Conservation (phyloP, 148 eudicot species). For the Pouteria glomerata region DNA sequence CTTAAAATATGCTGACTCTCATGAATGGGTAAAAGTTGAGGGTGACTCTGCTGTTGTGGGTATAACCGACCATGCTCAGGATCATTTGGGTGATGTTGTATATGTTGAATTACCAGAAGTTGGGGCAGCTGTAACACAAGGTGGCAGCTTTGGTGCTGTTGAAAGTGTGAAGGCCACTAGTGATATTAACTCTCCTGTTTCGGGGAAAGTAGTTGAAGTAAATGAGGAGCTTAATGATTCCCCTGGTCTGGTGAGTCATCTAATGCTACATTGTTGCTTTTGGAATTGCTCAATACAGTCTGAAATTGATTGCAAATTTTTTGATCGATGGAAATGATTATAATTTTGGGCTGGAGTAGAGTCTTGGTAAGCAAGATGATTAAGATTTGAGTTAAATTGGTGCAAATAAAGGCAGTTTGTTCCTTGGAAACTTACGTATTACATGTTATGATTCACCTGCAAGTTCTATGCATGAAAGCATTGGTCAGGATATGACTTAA, state of each 20-base stretch:
- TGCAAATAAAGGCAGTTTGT: too few species aligned
- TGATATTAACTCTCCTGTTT: constrained; percentile 86
- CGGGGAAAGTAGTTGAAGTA: constrained; percentile 75
- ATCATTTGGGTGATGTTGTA: constrained; percentile 87
- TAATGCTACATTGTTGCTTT: background rate
- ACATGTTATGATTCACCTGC: background rate
- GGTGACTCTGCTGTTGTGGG: constrained; percentile 73
- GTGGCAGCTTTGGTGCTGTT: constrained; percentile 74
- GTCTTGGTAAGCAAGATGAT: background rate
- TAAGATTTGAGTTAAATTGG: background rate
- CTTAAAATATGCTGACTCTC: constrained; percentile 74
- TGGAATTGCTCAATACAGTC: background rate
- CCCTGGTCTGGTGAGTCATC: constrained; percentile 66
- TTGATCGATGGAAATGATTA: background rate
- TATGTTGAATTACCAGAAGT: constrained; percentile 83
- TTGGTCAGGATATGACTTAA: too few species aligned
- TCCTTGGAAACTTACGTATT: background rate
- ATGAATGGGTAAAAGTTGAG: constrained; percentile 89
- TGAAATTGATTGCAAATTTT: background rate
- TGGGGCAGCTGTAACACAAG: constrained; percentile 65
- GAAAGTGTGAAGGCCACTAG: constrained; percentile 97
- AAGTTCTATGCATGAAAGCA: too few species aligned
- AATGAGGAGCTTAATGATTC: constrained; percentile 51
- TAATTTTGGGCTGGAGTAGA: background rate
- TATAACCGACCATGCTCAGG: constrained; percentile 93